Conservation (phyloP, 768 basidiomycete genomes). For the Lactifluus hygrophoroides region DNA sequence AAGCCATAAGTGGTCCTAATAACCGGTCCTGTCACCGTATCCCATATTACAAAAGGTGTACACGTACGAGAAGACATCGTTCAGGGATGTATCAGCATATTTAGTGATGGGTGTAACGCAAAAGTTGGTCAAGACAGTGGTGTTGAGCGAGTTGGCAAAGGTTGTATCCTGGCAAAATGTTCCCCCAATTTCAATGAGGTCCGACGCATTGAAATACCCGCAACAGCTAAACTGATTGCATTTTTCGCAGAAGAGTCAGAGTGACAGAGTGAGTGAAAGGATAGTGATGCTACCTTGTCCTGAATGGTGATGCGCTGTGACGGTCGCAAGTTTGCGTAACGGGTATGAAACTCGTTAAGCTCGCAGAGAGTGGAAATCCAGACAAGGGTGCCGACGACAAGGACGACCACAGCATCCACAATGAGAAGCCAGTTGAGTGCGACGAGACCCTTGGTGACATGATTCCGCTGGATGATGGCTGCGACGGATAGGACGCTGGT, state of each 20-base stretch:
- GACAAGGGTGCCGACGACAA: constrained; percentile 59
- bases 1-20: constrained; percentile 60
- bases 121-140: constrained; percentile 39
- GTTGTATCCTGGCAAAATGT: constrained; percentile 43
- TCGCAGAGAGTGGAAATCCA: constrained; percentile 80
- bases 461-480: constrained; percentile 62
- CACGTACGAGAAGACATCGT: constrained; percentile 77
- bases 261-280: constrained; percentile 17
- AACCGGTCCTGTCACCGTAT: background rate
- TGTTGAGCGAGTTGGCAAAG: constrained; percentile 24
- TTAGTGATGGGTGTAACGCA: constrained; percentile 66
- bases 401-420: constrained; percentile 48
- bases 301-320: constrained; percentile 53
- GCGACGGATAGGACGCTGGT: constrained; percentile 66
- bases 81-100: constrained; percentile 64
- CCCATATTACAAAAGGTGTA: background rate
- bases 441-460: constrained; percentile 61
- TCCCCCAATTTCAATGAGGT: constrained; percentile 50
- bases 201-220: constrained; percentile 60
- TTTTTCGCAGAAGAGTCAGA: background rate
- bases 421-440: constrained; percentile 72
- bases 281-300: constrained; percentile 43
- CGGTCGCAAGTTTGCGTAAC: constrained; percentile 43
- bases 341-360: constrained; percentile 51
- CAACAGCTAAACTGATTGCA: constrained; percentile 63